Evolutionary conservation across 192 early-diverging fungal genomes (phyloP).

Genomic region (Coemansia sp.): DNA sequence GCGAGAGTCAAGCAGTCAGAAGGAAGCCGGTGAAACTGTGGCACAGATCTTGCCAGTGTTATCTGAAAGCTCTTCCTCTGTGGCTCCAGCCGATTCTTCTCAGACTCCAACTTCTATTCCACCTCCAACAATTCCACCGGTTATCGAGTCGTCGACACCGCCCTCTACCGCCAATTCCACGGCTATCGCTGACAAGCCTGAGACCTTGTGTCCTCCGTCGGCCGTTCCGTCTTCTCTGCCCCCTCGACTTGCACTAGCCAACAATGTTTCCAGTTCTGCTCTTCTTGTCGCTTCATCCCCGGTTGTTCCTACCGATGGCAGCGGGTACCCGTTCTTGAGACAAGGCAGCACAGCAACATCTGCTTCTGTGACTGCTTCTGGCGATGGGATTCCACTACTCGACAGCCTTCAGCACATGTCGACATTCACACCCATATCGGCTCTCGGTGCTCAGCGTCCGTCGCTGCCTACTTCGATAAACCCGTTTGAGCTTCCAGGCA

Average conservation of each 20-base stretch:
- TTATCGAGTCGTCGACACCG: neutral
- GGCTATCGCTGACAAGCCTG: neutral
- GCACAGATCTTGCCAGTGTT: slow-evolving; percentile 5
- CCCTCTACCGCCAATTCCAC: neutral
- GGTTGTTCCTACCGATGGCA: neutral
- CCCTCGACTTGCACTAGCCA: neutral
- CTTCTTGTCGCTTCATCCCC: neutral
- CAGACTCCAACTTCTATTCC: neutral
- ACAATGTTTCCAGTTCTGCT: neutral
- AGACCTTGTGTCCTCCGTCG: neutral
- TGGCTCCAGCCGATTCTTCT: neutral
- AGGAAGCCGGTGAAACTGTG: neutral
- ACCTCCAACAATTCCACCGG: neutral
- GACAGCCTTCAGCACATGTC: slow-evolving; percentile 27
- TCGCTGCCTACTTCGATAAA: slow-evolving; percentile 25
- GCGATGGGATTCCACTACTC: slow-evolving; percentile 17
- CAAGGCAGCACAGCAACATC: neutral
- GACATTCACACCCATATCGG: slow-evolving; percentile 10
- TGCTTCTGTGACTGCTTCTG: neutral
- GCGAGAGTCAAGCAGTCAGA: slow-evolving; percentile 9
- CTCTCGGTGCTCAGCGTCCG: slow-evolving; percentile 21
- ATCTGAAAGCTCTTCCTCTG: neutral
- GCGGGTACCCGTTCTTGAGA: neutral
- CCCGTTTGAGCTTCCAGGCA: slow-evolving; percentile 6
- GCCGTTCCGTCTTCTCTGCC: neutral